Evolutionary conservation across 139 green algal species (phyloP).

Genomic region (Chlamydomonas sp.): DNA sequence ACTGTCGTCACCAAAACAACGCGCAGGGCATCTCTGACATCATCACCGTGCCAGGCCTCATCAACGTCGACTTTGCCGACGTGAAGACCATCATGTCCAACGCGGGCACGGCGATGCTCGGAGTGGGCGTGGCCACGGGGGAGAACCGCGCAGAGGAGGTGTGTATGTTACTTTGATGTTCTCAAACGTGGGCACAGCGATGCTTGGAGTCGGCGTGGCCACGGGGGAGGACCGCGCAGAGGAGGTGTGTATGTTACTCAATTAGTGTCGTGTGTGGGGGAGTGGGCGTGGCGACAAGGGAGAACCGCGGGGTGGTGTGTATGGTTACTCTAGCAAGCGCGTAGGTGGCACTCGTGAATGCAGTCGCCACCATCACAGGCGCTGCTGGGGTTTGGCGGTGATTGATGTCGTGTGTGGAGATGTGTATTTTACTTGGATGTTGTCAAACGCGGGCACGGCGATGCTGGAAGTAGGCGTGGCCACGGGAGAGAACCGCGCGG

Average conservation of each 20-base stretch:
- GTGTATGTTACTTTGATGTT: no score
- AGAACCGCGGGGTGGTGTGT: constrained; percentile 42
- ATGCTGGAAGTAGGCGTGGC: no score
- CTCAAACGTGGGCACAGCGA: constrained; percentile 82
- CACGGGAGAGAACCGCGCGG: no score
- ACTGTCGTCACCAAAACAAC: not conserved
- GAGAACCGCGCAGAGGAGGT: constrained; percentile 62
- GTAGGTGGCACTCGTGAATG: no score
- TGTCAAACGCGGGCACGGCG: no score
- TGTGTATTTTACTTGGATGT: no score
- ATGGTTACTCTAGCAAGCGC: not conserved
- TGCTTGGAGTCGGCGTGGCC: constrained; percentile 76
- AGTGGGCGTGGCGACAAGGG: constrained; percentile 53
- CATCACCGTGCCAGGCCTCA: constrained; percentile 94
- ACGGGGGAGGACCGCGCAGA: constrained; percentile 58
- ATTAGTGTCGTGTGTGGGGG: constrained; percentile 28
- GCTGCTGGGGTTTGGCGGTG: no score
- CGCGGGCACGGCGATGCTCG: constrained; percentile 90
- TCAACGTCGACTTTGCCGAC: constrained; percentile 99
- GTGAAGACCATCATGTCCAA: constrained; percentile 94
- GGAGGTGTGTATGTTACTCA: constrained; percentile 29
- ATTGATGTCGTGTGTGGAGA: no score
- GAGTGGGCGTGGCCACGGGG: constrained; percentile 56
- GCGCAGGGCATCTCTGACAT: constrained; percentile 97
- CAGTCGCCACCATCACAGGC: no score